Evolutionary conservation across 306 rosid genomes (phyloP).

Genomic region (Dryas alaskensis): DNA sequence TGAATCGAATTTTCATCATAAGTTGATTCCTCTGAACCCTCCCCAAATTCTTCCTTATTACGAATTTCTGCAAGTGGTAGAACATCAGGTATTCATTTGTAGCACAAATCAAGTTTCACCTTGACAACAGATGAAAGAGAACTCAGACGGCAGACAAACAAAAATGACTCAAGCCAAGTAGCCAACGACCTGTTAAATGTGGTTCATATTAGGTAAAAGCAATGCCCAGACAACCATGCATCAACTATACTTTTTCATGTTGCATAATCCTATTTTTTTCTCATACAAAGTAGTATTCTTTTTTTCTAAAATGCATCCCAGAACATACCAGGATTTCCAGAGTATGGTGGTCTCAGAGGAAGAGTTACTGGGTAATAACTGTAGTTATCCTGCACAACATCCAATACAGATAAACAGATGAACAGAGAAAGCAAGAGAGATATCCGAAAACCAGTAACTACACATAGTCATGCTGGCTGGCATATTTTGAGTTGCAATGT

Average conservation of each 20-base stretch:
- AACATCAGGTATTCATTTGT: neutral
- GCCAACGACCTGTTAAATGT: neutral
- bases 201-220: neutral
- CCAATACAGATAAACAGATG: constrained; percentile 16
- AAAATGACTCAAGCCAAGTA: neutral
- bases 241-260: neutral
- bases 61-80: constrained; percentile 48
- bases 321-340: constrained; percentile 78
- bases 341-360: constrained; percentile 75
- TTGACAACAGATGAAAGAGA: neutral
- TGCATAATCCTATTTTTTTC: neutral
- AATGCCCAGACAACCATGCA: neutral
- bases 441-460: neutral
- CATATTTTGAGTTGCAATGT: constrained; percentile 13
- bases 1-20: constrained; percentile 52
- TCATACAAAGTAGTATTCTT: neutral
- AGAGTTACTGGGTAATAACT: constrained; percentile 63
- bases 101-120: neutral
- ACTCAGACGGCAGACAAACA: neutral
- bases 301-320: neutral
- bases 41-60: constrained; percentile 71
- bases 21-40: constrained; percentile 38
- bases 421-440: neutral
- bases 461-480: neutral
- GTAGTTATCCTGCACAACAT: constrained; percentile 61